Conservation (phyloP, 345 rosid genomes). For the Syzygium aqueum region DNA sequence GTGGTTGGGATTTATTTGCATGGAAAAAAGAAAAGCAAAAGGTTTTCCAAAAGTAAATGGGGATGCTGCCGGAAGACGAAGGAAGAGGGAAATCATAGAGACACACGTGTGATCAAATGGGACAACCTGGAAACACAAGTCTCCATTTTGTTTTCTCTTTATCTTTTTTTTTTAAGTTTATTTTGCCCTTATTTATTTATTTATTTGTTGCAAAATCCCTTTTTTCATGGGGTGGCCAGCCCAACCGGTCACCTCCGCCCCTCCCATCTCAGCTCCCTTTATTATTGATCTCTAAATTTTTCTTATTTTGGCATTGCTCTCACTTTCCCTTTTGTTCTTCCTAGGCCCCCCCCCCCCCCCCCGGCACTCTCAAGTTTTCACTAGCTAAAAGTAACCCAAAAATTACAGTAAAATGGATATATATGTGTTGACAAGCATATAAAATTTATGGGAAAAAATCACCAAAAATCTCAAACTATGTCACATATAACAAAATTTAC, state of each 20-base stretch:
- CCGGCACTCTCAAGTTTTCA: background rate
- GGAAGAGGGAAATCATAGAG: background rate
- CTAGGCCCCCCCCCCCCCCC: background rate
- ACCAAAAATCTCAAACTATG: too few species aligned
- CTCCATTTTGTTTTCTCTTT: background rate
- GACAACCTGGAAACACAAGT: slow-evolving; percentile 25
- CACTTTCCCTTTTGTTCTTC: background rate
- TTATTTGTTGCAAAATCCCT: background rate
- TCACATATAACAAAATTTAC: too few species aligned
- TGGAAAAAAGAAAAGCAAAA: background rate
- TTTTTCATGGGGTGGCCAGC: background rate
- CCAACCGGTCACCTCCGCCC: background rate
- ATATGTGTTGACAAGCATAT: background rate
- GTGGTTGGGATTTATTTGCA: background rate
- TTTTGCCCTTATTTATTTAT: background rate
- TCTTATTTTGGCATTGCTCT: background rate
- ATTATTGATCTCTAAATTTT: background rate
- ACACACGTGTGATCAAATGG: slow-evolving; percentile 33
- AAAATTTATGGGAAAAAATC: too few species aligned
- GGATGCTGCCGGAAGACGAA: background rate
- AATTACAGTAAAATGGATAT: background rate
- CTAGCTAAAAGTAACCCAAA: background rate
- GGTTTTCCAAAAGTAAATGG: background rate
- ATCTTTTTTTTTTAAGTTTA: background rate
- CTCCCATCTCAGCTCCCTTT: background rate